Evolutionary conservation across 2,329 filamentous ascomycete genomes (phyloP).

Genomic region (Diaporthe nobilis): DNA sequence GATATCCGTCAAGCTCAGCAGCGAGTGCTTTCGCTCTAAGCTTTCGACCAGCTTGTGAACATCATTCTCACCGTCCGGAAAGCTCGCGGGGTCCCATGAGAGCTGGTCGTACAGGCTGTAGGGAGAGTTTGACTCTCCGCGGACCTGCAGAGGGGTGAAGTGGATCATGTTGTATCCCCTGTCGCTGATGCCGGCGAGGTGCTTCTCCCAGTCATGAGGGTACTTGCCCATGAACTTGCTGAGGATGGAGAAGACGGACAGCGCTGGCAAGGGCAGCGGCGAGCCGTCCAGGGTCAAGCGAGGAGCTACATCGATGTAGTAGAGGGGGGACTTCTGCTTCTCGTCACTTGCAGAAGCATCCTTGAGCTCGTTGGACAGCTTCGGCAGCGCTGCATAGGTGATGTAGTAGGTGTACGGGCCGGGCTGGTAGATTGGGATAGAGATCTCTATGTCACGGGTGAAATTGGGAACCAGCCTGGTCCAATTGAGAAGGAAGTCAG

Average conservation of each 20-base stretch:
- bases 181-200: conserved; percentile 88
- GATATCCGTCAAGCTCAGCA: conserved; percentile 93
- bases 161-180: conserved; percentile 99
- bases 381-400: conserved; percentile 89
- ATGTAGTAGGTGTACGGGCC: conserved; percentile 96
- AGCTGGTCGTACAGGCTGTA: conserved; percentile 98
- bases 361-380: conserved; percentile 73
- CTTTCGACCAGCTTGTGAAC: conserved; percentile 81
- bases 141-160: conserved; percentile 92
- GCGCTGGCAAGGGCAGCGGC: conserved; percentile 84
- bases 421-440: conserved; percentile 84
- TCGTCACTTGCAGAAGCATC: conserved; percentile 62
- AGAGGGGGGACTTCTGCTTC: conserved; percentile 79
- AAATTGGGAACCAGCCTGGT: conserved; percentile 89
- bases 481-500: conserved; percentile 37
- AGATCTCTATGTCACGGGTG: conserved; percentile 91
- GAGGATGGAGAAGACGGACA: conserved; percentile 93
- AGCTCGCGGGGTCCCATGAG: conserved; percentile 84
- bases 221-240: conserved; percentile 99
- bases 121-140: conserved; percentile 93
- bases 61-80: conserved; percentile 88
- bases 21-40: conserved; percentile 86
- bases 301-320: conserved; percentile 96
- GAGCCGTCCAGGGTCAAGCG: conserved; percentile 80
- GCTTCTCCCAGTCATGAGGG: conserved; percentile 89